phyloP scores from a whole-genome alignment of 2,329 filamentous ascomycete genomes.

The Monilinia laxa region DNA sequence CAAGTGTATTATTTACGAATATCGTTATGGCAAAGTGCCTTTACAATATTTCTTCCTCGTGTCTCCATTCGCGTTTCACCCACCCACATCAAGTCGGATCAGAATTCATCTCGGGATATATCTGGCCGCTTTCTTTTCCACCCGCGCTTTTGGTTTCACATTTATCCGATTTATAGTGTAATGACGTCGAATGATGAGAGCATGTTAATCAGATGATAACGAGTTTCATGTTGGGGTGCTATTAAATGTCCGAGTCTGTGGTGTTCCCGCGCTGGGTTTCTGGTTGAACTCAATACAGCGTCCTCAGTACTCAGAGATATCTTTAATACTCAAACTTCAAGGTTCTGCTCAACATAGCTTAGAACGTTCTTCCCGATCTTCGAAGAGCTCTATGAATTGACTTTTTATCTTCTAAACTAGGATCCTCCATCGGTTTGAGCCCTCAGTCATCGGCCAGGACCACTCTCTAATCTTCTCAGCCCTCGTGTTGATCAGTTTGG shows the following conservation, averaged over 20 bases:
- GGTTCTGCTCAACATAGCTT: too few relatives aligned
- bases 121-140: not conserved
- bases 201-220: slow-evolving; percentile 1
- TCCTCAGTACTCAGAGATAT: too few relatives aligned
- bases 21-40: not conserved
- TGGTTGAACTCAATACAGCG: not conserved
- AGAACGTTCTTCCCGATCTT: too few relatives aligned
- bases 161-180: slow-evolving; percentile 2
- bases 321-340: too few relatives aligned
- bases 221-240: slow-evolving; percentile 7
- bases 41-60: slow-evolving; percentile 8
- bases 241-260: slow-evolving; percentile 10
- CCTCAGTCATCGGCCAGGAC: too few relatives aligned
- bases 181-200: not conserved
- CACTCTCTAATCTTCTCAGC: too few relatives aligned
- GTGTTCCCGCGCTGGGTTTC: not conserved
- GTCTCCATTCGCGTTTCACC: not conserved
- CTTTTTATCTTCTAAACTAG: too few relatives aligned
- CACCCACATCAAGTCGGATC: not conserved
- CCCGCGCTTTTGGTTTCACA: slow-evolving; percentile 2
- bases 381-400: too few relatives aligned
- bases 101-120: not conserved
- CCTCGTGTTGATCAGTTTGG: too few relatives aligned
- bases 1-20: not conserved
- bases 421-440: too few relatives aligned